Percentiles rank a stretch among this genome's conserved stretches.
Evolutionary conservation across 257 asterid genomes (phyloP).

Genomic region (Cordia subcordata): DNA sequence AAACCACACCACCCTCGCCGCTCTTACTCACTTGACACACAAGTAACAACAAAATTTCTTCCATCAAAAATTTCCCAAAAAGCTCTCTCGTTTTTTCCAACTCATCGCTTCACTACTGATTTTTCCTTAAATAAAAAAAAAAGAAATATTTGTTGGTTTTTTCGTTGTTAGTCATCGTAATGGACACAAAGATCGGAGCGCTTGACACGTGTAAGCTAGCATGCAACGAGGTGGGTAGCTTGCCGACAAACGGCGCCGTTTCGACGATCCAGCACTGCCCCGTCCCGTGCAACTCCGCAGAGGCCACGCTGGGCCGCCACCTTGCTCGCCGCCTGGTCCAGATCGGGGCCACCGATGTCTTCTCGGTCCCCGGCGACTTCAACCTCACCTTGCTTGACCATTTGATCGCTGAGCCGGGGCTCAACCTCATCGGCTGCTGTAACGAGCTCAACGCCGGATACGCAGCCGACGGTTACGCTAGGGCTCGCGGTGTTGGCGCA

Average conservation of each 20-base stretch:
- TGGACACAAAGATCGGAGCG: slow-evolving; percentile 61
- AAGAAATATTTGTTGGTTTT: no score
- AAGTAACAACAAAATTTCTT: no score
- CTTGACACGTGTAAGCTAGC: slow-evolving; percentile 35
- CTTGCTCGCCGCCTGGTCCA: slow-evolving; percentile 85
- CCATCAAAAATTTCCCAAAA: neutral
- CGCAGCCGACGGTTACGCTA: slow-evolving; percentile 83
- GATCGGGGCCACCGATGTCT: slow-evolving; percentile 57
- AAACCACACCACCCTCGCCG: neutral
- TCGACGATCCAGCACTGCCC: slow-evolving; percentile 30
- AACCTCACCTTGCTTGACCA: slow-evolving; percentile 69
- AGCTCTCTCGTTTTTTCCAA: neutral
- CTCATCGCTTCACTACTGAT: neutral
- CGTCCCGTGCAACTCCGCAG: slow-evolving; percentile 31
- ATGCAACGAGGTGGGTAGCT: slow-evolving; percentile 31
- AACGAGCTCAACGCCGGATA: slow-evolving; percentile 89
- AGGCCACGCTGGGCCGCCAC: slow-evolving; percentile 79
- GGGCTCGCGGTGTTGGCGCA: slow-evolving; percentile 87
- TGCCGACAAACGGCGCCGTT: slow-evolving; percentile 40
- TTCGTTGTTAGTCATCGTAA: slow-evolving; percentile 4
- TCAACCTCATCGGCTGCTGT: slow-evolving; percentile 71
- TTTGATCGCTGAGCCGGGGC: slow-evolving; percentile 74
- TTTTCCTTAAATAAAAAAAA: no score
- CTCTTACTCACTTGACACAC: neutral
- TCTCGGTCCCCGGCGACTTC: slow-evolving; percentile 80